Percentiles rank a stretch among this genome's conserved stretches.
phyloP scores from a whole-genome alignment of 345 rosid species.

The Hypericum perforatum region DNA sequence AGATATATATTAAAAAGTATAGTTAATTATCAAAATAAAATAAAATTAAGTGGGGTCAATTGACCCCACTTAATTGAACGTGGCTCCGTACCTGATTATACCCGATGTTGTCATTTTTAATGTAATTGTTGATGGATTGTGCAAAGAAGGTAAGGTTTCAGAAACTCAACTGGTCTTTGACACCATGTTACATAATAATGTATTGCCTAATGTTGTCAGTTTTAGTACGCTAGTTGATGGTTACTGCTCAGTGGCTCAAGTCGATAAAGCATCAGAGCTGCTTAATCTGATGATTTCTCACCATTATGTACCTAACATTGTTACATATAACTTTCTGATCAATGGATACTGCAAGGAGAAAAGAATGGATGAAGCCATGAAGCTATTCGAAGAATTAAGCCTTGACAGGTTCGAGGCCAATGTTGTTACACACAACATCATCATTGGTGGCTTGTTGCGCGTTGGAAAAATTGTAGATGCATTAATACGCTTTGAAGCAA shows the following conservation, averaged over 20 bases:
- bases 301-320: neutral
- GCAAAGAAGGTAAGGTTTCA: neutral
- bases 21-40: no score
- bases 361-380: conserved; percentile 4
- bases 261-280: no score
- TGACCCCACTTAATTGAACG: no score
- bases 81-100: neutral
- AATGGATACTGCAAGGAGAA: conserved; percentile 5
- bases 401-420: neutral
- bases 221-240: no score
- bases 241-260: neutral
- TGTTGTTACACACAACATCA: neutral
- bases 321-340: neutral
- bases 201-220: neutral
- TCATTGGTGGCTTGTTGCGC: neutral
- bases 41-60: no score
- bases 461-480: neutral
- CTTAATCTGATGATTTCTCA: neutral
- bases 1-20: no score
- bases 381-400: neutral
- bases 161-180: conserved; percentile 2
- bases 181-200: neutral
- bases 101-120: neutral
- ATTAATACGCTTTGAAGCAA: neutral
- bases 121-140: neutral